Conservation (phyloP, 805 yeast species). For the Cyberlindnera xylosilytica region DNA sequence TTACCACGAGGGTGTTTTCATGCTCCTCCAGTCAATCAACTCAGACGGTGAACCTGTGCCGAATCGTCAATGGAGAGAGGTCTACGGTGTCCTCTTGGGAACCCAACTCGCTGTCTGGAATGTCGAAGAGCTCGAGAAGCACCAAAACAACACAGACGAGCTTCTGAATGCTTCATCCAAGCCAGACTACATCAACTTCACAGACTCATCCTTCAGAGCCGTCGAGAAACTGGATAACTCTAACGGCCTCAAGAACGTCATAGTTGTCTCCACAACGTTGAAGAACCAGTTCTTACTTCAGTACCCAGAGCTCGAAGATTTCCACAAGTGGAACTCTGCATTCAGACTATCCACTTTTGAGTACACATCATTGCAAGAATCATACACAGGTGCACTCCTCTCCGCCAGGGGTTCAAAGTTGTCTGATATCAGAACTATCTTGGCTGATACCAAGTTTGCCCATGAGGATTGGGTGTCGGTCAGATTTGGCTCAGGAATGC, state of each 20-base stretch:
- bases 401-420: constrained; percentile 88
- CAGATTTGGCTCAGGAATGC: constrained; percentile 95
- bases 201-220: constrained; percentile 84
- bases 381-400: constrained; percentile 91
- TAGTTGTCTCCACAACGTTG: constrained; percentile 86
- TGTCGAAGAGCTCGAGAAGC: constrained; percentile 58
- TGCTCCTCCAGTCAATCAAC: constrained; percentile 69
- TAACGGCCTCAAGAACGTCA: constrained; percentile 66
- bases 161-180: constrained; percentile 59
- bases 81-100: constrained; percentile 87
- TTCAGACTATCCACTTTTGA: constrained; percentile 79
- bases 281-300: constrained; percentile 85
- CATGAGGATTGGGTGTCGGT: constrained; percentile 96
- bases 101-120: constrained; percentile 94
- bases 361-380: constrained; percentile 82
- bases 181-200: constrained; percentile 85
- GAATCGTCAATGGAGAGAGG: constrained; percentile 86
- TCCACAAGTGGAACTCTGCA: constrained; percentile 78
- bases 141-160: constrained; percentile 41
- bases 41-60: constrained; percentile 81
- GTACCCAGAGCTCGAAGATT: constrained; percentile 60
- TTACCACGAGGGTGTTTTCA: constrained; percentile 72
- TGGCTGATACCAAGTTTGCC: constrained; percentile 79
- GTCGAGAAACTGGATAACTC: constrained; percentile 60
- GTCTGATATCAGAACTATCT: constrained; percentile 80